Evolutionary conservation across 768 basidiomycete species (phyloP).

Genomic region (Hydnum rufescens): DNA sequence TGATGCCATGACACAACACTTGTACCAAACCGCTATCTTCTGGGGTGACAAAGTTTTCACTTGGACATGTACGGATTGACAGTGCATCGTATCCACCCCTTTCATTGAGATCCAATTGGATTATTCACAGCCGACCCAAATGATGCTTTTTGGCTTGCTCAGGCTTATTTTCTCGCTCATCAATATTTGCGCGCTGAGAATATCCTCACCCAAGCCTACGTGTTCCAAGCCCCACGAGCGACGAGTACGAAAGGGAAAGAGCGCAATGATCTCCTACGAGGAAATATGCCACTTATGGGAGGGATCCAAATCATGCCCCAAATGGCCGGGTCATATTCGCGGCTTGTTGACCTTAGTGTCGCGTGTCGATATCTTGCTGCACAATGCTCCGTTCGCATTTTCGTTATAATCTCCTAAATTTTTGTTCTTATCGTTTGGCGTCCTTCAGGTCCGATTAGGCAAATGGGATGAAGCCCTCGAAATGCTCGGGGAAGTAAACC

Average conservation of each 20-base stretch:
- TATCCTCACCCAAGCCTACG: slow-evolving; percentile 73
- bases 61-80: slow-evolving; percentile 58
- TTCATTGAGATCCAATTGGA: slow-evolving; percentile 2
- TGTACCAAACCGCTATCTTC: slow-evolving; percentile 91
- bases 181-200: slow-evolving; percentile 90
- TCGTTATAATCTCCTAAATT: background rate
- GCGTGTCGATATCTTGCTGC: slow-evolving; percentile 94
- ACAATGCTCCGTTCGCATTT: slow-evolving; percentile 61
- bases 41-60: slow-evolving; percentile 96
- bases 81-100: slow-evolving; percentile 2
- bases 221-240: slow-evolving; percentile 22
- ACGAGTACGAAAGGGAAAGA: slow-evolving; percentile 13
- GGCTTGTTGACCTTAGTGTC: slow-evolving; percentile 78
- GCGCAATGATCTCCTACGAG: slow-evolving; percentile 4
- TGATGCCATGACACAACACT: slow-evolving; percentile 95
- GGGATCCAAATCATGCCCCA: slow-evolving; percentile 3
- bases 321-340: slow-evolving; percentile 4
- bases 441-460: slow-evolving; percentile 53
- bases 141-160: slow-evolving; percentile 98
- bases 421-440: slow-evolving; percentile 9
- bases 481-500: slow-evolving; percentile 83
- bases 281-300: slow-evolving; percentile 3
- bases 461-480: slow-evolving; percentile 85
- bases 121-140: slow-evolving; percentile 61
- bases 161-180: slow-evolving; percentile 89